Evolutionary conservation across 805 yeast genomes (phyloP).

Genomic region (Wickerhamiella alocasiicola): DNA sequence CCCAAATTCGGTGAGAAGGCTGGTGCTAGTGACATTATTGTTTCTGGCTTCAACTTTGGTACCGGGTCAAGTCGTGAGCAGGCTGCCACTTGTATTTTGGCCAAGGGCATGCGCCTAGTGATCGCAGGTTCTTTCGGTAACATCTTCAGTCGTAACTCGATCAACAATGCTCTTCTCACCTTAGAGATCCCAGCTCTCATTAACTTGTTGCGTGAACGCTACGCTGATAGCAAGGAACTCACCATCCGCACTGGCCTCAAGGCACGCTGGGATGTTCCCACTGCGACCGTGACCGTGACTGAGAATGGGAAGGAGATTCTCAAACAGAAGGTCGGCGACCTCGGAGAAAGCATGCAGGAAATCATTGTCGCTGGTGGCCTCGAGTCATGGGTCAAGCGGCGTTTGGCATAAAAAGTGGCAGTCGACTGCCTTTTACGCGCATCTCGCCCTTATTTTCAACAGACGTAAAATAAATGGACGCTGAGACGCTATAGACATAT

Average conservation of each 20-base stretch:
- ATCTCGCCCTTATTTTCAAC: no score
- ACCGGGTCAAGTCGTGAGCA: constrained; percentile 98
- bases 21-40: constrained; percentile 74
- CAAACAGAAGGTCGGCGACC: constrained; percentile 84
- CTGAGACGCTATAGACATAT: no score
- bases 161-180: constrained; percentile 89
- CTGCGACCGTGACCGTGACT: constrained; percentile 64
- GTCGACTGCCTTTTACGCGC: no score
- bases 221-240: constrained; percentile 44
- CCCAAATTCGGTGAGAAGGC: constrained; percentile 73
- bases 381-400: constrained; percentile 77
- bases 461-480: no score
- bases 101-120: constrained; percentile 82
- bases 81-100: constrained; percentile 96
- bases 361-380: constrained; percentile 94
- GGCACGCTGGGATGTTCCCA: constrained; percentile 84
- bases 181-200: constrained; percentile 86
- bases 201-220: constrained; percentile 59
- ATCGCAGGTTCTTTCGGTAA: constrained; percentile 97
- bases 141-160: constrained; percentile 89
- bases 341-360: constrained; percentile 91
- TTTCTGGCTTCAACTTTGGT: constrained; percentile 92
- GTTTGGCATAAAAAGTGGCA: background rate
- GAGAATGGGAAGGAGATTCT: constrained; percentile 41
- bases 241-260: constrained; percentile 94